Conservation (phyloP, 768 basidiomycete genomes). For the Boletus rubescentipes region DNA sequence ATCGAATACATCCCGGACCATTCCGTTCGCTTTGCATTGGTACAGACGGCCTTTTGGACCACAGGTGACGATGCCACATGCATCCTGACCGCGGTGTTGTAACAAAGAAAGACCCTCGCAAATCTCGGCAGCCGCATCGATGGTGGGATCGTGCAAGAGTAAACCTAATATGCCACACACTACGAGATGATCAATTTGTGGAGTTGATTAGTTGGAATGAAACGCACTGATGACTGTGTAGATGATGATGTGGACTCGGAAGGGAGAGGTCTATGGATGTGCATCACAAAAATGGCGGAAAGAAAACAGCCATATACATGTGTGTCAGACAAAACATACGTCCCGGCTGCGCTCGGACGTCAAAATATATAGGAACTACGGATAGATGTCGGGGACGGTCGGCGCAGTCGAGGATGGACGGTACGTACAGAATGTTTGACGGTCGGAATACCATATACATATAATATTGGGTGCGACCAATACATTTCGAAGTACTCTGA, state of each 20-base stretch:
- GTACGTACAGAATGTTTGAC: no score
- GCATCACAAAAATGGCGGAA: no score
- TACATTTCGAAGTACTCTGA: no score
- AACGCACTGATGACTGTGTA: constrained; percentile 30
- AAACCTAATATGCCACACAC: constrained; percentile 95
- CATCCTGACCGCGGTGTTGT: constrained; percentile 98
- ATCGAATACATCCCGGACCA: constrained; percentile 98
- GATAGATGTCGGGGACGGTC: no score
- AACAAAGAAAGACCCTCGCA: constrained; percentile 93
- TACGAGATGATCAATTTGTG: constrained; percentile 22
- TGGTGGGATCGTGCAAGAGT: constrained; percentile 71
- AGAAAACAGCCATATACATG: no score
- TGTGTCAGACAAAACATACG: no score
- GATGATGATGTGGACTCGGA: constrained; percentile 1
- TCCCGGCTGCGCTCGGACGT: no score
- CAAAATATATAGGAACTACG: no score
- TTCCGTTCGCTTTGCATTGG: constrained; percentile 98
- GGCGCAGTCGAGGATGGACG: no score
- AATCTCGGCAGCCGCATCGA: constrained; percentile 84
- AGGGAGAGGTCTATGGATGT: neutral
- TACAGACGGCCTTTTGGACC: constrained; percentile 93
- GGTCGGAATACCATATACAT: no score
- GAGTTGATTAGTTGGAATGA: neutral
- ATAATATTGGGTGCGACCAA: no score
- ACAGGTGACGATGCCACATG: constrained; percentile 95